A percentile compares a stretch with the other conserved stretches of the same genome.
These are phyloP conservation scores for Clausena lansium DNA, from an alignment of 345 rosid genomes.

Conservation along the genomic window DNA sequence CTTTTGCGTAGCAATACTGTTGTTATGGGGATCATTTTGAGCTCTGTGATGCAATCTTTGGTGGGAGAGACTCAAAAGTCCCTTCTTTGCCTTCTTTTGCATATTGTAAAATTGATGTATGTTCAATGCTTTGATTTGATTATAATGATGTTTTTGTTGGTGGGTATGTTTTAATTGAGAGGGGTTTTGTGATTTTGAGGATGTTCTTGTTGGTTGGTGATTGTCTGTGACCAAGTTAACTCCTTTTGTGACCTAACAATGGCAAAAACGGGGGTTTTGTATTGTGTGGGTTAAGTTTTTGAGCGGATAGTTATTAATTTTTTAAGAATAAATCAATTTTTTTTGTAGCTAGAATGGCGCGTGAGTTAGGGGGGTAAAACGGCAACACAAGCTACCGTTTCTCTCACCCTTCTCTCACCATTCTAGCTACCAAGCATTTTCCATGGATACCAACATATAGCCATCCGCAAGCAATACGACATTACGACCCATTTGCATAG, in stretches of 20 bases:
- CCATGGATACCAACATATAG: no score
- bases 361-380: no score
- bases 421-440: no score
- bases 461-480: constrained; percentile 32
- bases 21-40: neutral
- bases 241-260: neutral
- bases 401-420: no score
- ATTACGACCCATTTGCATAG: no score
- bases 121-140: neutral
- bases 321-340: no score
- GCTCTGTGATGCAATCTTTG: neutral
- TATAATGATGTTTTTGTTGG: neutral
- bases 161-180: neutral
- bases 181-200: neutral
- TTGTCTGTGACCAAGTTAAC: neutral
- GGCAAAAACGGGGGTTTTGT: neutral
- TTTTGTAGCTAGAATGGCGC: no score
- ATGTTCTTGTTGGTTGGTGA: neutral
- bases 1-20: neutral
- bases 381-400: no score
- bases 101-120: neutral
- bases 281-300: neutral
- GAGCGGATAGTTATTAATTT: neutral
- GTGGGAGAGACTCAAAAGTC: neutral
- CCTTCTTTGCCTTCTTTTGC: constrained; percentile 7